Percentiles rank a stretch among this genome's conserved stretches.
Conservation (phyloP, 2,329 filamentous ascomycete genomes). For the Pleoardoris graminearum region DNA sequence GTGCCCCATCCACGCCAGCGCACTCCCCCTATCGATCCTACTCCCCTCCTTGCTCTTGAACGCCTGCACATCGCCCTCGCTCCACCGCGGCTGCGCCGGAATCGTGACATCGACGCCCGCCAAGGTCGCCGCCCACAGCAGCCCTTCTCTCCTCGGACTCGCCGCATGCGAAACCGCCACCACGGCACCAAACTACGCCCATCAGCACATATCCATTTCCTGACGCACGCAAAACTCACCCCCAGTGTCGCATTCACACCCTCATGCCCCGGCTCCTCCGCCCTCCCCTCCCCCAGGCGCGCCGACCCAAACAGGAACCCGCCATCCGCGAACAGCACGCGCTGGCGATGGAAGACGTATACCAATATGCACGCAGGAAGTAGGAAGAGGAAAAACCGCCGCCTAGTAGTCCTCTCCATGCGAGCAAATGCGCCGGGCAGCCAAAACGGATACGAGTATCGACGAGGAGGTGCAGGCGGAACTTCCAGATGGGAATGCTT, state of each 20-base stretch:
- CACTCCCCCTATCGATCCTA: constrained; percentile 41
- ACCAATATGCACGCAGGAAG: not conserved
- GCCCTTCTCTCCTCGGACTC: constrained; percentile 40
- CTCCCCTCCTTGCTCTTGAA: constrained; percentile 32
- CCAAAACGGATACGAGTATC: not conserved
- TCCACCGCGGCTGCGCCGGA: constrained; percentile 45
- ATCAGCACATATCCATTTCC: not conserved
- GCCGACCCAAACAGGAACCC: not conserved
- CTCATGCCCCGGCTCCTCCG: not conserved
- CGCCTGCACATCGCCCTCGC: constrained; percentile 34
- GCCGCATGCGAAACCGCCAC: constrained; percentile 43
- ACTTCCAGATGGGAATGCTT: not conserved
- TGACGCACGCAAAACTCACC: not conserved
- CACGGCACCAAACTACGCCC: constrained; percentile 44
- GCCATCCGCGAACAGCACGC: not conserved
- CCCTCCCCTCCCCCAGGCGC: not conserved
- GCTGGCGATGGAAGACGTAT: not conserved
- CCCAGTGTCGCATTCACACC: constrained; percentile 1
- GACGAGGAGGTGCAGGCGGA: not conserved
- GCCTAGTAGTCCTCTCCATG: not conserved
- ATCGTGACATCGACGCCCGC: constrained; percentile 45
- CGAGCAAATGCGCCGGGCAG: not conserved
- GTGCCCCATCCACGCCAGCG: constrained; percentile 49
- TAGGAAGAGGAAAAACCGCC: not conserved
- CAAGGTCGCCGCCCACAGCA: constrained; percentile 45